Evolutionary conservation across 2,329 filamentous ascomycete genomes (phyloP).

Genomic region (Mollisia scopiformis): DNA sequence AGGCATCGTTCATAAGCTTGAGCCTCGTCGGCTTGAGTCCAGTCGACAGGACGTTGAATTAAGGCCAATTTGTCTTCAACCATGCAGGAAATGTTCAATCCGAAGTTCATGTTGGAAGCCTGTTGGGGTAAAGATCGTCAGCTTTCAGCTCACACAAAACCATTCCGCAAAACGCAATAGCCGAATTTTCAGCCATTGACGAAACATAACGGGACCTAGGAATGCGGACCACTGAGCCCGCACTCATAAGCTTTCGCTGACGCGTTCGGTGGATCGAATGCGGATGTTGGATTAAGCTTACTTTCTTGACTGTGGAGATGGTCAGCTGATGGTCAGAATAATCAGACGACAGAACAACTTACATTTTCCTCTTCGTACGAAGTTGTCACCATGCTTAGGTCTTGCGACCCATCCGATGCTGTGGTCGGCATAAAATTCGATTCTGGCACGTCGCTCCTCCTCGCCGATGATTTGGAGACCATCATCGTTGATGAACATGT

Average conservation of each 20-base stretch:
- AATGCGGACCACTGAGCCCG: constrained; percentile 6
- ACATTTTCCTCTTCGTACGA: constrained; percentile 62
- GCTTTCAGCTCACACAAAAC: constrained; percentile 16
- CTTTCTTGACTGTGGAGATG: constrained; percentile 41
- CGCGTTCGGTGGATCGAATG: constrained; percentile 4
- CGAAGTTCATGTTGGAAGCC: constrained; percentile 76
- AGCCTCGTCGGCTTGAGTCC: constrained; percentile 71
- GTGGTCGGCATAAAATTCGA: constrained; percentile 70
- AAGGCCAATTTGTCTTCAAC: constrained; percentile 69
- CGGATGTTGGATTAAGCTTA: constrained; percentile 28
- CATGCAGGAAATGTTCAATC: constrained; percentile 67
- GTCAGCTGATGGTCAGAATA: constrained; percentile 13
- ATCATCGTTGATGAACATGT: constrained; percentile 78
- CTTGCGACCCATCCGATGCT: constrained; percentile 72
- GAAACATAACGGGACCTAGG: not conserved
- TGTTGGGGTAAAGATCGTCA: constrained; percentile 55
- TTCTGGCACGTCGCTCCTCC: constrained; percentile 63
- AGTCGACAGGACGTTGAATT: constrained; percentile 59
- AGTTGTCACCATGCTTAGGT: constrained; percentile 65
- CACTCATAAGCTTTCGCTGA: not conserved
- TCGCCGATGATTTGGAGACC: constrained; percentile 70
- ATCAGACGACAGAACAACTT: constrained; percentile 12
- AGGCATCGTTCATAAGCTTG: constrained; percentile 67
- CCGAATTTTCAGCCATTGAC: not conserved
- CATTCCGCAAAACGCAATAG: not conserved